These are phyloP conservation scores for Cicer cuneatum DNA, from an alignment of 306 rosid species.

Conservation along the genomic window DNA sequence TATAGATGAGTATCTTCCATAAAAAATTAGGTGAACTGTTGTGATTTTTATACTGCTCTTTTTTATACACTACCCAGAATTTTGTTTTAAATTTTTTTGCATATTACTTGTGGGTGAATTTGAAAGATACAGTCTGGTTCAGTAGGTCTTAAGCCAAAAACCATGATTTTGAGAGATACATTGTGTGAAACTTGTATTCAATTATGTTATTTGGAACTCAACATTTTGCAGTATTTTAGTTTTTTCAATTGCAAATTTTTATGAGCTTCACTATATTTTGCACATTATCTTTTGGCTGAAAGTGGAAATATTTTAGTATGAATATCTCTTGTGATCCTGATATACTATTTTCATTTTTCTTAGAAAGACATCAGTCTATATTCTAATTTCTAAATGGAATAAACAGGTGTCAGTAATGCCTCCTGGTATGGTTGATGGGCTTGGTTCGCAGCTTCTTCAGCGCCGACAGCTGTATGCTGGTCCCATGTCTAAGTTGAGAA, in stretches of 20 bases:
- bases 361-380: not conserved
- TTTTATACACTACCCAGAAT: not conserved
- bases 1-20: not conserved
- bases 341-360: not conserved
- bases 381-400: constrained; percentile 21
- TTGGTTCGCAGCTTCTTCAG: constrained; percentile 73
- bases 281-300: not conserved
- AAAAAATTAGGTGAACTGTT: not conserved
- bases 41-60: not conserved
- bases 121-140: not conserved
- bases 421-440: constrained; percentile 89
- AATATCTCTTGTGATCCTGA: not conserved
- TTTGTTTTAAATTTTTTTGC: not conserved
- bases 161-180: not conserved
- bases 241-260: not conserved
- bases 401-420: constrained; percentile 66
- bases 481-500: constrained; percentile 90
- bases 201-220: not conserved
- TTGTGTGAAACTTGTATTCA: not conserved
- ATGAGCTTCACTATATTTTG: constrained; percentile 16
- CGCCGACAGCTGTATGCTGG: constrained; percentile 85
- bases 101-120: not conserved
- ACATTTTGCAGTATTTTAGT: not conserved
- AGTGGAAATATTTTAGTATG: not conserved
- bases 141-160: not conserved